These are phyloP conservation scores for Candida ortonii DNA, from an alignment of 805 yeast species.

Conservation along the genomic window DNA sequence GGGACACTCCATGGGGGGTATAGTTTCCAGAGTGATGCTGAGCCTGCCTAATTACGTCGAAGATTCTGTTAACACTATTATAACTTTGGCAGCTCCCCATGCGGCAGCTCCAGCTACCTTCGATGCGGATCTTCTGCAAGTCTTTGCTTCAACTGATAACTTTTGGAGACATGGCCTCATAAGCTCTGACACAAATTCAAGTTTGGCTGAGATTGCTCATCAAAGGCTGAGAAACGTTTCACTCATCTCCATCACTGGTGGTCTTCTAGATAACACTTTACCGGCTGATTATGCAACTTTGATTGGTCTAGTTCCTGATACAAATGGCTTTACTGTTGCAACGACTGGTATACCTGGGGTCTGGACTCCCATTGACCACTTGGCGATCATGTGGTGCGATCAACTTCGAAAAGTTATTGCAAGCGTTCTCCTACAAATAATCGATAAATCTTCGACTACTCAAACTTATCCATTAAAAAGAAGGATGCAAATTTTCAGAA, in stretches of 20 bases:
- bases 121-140: conserved; percentile 78
- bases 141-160: conserved; percentile 69
- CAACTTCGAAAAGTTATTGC: conserved; percentile 71
- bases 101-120: conserved; percentile 89
- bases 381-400: conserved; percentile 95
- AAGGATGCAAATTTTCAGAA: conserved; percentile 59
- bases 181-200: conserved; percentile 15
- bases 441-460: conserved; percentile 43
- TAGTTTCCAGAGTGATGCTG: conserved; percentile 83
- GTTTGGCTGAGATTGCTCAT: conserved; percentile 35
- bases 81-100: conserved; percentile 90
- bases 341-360: conserved; percentile 86
- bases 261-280: conserved; percentile 67
- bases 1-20: conserved; percentile 98
- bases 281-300: conserved; percentile 89
- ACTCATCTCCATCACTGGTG: conserved; percentile 86
- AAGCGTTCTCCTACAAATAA: conserved; percentile 54
- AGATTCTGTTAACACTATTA: conserved; percentile 74
- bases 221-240: conserved; percentile 56
- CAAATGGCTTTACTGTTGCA: conserved; percentile 78
- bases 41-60: conserved; percentile 72
- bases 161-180: conserved; percentile 73
- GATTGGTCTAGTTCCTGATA: conserved; percentile 64
- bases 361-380: conserved; percentile 93
- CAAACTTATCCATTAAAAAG: conserved; percentile 51